Evolutionary conservation across 768 basidiomycete species (phyloP).

Genomic region (Lyophyllum semitale): DNA sequence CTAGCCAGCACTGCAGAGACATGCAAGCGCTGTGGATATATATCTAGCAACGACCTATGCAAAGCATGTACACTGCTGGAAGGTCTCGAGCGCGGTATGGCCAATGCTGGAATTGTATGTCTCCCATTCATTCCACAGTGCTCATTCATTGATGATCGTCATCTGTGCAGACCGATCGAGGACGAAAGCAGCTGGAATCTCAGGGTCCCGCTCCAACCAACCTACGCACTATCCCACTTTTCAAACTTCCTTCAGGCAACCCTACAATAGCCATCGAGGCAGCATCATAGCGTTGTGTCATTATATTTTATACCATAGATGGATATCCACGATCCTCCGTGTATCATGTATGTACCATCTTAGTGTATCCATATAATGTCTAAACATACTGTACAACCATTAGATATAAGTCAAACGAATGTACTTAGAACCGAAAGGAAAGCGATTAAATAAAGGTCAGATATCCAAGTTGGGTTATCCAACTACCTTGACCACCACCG

Average conservation of each 20-base stretch:
- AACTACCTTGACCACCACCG: constrained; percentile 46
- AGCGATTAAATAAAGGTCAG: background rate
- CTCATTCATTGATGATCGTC: background rate
- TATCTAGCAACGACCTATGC: constrained; percentile 96
- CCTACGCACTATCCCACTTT: constrained; percentile 77
- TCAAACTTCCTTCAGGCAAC: constrained; percentile 47
- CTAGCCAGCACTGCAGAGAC: constrained; percentile 56
- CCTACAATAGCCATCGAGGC: constrained; percentile 43
- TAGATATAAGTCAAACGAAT: background rate
- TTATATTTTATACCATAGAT: background rate
- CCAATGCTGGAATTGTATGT: constrained; percentile 60
- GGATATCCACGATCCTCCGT: constrained; percentile 5
- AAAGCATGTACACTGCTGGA: constrained; percentile 92
- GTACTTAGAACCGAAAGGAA: background rate
- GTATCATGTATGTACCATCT: constrained; percentile 7
- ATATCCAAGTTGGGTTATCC: constrained; percentile 17
- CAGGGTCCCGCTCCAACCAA: constrained; percentile 64
- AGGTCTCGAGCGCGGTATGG: constrained; percentile 86
- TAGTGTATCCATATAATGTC: too few species aligned
- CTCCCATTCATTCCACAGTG: background rate
- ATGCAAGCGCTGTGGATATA: constrained; percentile 91
- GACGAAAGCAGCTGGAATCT: constrained; percentile 60
- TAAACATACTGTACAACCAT: constrained; percentile 3
- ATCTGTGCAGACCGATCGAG: constrained; percentile 62
- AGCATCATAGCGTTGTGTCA: constrained; percentile 24